phyloP scores from a whole-genome alignment of 106 monocot species.

The Platanthera zijinensis region DNA sequence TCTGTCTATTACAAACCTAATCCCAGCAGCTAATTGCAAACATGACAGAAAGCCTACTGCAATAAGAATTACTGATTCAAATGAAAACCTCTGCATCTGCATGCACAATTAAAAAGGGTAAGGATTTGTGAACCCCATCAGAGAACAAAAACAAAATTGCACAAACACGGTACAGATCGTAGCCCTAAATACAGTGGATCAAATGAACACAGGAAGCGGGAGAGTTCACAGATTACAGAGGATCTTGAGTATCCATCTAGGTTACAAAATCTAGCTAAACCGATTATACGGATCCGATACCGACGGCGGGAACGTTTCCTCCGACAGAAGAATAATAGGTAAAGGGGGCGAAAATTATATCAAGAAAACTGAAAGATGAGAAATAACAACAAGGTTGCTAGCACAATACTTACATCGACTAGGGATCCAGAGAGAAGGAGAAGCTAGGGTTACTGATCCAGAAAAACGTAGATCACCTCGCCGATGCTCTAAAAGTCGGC shows the following conservation, averaged over 20 bases:
- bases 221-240: background rate
- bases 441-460: background rate
- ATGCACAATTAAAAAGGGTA: background rate
- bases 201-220: background rate
- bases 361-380: no score
- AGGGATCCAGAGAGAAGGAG: background rate
- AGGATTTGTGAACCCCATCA: background rate
- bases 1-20: conserved; percentile 86
- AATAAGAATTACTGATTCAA: conserved; percentile 6
- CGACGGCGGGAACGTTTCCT: no score
- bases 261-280: no score
- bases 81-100: conserved; percentile 25
- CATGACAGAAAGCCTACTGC: conserved; percentile 16
- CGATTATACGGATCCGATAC: no score
- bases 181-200: no score
- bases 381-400: no score
- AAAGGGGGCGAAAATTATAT: no score
- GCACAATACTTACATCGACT: background rate
- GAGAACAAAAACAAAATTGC: background rate
- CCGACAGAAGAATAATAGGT: no score
- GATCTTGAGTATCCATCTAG: background rate
- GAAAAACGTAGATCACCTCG: background rate
- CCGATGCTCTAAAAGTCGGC: background rate
- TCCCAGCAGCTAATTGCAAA: conserved; percentile 32
- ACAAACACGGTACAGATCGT: no score